phyloP scores from a whole-genome alignment of 164 flowering plant genomes.

The Cinnamomum chago region DNA sequence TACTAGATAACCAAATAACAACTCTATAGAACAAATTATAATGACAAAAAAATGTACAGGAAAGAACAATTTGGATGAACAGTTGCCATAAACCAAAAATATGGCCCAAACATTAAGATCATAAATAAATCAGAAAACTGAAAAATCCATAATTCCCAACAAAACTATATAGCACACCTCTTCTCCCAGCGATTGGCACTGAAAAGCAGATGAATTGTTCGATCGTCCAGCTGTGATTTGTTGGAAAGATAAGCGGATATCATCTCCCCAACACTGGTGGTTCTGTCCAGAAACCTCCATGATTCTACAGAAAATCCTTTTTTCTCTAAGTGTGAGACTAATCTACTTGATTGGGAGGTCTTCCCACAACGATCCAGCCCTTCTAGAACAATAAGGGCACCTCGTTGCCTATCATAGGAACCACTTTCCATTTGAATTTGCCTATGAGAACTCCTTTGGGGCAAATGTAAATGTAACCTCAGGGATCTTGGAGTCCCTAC shows the following conservation, averaged over 20 bases:
- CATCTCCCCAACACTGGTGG: conserved; percentile 63
- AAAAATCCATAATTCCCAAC: neutral
- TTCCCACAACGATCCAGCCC: conserved; percentile 84
- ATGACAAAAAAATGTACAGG: neutral
- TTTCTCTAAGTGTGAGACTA: conserved; percentile 40
- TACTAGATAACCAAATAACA: neutral
- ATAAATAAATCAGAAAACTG: neutral
- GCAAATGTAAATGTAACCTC: conserved; percentile 13
- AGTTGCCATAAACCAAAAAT: neutral
- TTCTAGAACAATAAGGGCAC: conserved; percentile 75
- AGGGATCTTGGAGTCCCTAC: conserved; percentile 10
- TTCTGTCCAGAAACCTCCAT: conserved; percentile 78
- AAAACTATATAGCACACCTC: conserved; percentile 33
- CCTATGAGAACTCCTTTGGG: conserved; percentile 17
- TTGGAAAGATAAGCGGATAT: conserved; percentile 72
- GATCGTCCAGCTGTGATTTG: conserved; percentile 69
- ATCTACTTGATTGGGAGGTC: conserved; percentile 50
- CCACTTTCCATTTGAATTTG: conserved; percentile 36
- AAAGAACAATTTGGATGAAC: neutral
- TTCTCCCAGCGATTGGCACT: conserved; percentile 91
- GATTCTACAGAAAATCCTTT: conserved; percentile 52
- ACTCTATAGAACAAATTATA: neutral
- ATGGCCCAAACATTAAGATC: neutral
- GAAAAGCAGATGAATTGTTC: conserved; percentile 68
- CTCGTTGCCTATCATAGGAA: conserved; percentile 35